Evolutionary conservation across 805 yeast species (phyloP), one percentile per base, ranked within the genome.

Genomic region (Pichia nanzhaoensis): DNA sequence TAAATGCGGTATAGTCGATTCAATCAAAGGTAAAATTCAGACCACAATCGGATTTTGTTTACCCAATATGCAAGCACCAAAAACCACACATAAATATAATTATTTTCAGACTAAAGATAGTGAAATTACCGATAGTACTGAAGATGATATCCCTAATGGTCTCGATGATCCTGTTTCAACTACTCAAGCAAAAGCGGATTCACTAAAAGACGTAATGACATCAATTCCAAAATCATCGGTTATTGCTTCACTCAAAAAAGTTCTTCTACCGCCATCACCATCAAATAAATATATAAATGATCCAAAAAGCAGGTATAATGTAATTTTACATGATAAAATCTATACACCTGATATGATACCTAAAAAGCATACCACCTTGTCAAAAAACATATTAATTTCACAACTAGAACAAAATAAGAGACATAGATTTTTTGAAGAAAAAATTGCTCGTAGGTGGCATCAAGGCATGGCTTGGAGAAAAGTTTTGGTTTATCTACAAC

Each of bases 361-460:
- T 9, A 48, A 35, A 31, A 47, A 33, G 34, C 52, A 51, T 41
- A 43, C 44, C 49, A 66, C 34, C 58, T 66, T 53, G 53, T 64
- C 53, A 19, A 64, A 64, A 18, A 42, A 38, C 19, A 20, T 42
- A 2, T 37, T 44, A 2, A 16, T 50, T 38, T 69, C 73, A n/a
- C 53, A 46, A 19, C 32, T 50, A 33, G 53, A 50, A 30, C 34
- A 38, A 12, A 47, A 56, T 32, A 54, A 61, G 30, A 68, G 71
- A 18, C 73, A 71, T 38, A 74, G 71, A 51, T 62, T 67, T 34
- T 57, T 73, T 18, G 91, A 84, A 56, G 98, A 93, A 52, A 73
- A 76, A 45, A 83, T 93, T 42, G 99, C 99, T 0, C 68, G 95
- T 34, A 78, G 80, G 39, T 93, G 95, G 83, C 98, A 91, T 58